Percentiles rank a stretch among this genome's conserved stretches.
phyloP scores from a whole-genome alignment of 2,329 filamentous ascomycete species.

The Penicillium sp. region DNA sequence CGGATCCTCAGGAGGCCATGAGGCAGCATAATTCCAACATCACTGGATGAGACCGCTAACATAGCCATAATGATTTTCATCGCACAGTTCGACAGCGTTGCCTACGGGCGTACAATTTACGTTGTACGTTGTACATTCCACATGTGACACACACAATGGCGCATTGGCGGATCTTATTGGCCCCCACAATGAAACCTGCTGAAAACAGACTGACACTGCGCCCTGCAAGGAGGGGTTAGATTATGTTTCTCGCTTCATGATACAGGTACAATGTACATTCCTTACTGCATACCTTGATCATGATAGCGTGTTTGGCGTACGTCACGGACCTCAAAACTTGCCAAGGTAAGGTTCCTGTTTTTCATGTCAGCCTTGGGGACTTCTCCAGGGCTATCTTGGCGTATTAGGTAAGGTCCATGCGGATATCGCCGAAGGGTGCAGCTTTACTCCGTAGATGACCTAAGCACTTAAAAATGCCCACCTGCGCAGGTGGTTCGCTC shows the following conservation, averaged over 20 bases:
- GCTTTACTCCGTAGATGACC: not conserved
- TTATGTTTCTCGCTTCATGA: not conserved
- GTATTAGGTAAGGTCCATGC: not conserved
- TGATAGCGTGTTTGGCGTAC: slow-evolving; percentile 2
- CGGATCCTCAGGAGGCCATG: not conserved
- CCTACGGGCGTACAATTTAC: not conserved
- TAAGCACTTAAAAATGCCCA: not conserved
- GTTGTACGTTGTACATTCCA: not conserved
- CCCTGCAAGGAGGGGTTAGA: slow-evolving; percentile 2
- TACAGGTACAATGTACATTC: not conserved
- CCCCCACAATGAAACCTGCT: not conserved
- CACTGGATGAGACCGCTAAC: not conserved
- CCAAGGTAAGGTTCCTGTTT: not conserved
- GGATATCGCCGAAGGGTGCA: not conserved
- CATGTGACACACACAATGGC: not conserved
- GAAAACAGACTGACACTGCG: not conserved
- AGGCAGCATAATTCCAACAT: not conserved
- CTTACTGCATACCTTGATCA: slow-evolving; percentile 1
- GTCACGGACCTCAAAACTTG: not conserved
- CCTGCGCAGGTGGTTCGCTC: not conserved
- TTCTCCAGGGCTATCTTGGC: not conserved
- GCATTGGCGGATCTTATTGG: not conserved
- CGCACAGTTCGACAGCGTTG: not conserved
- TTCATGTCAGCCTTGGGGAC: not conserved
- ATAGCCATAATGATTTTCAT: not conserved